These are phyloP conservation scores for Kodamaea derodonti DNA, from an alignment of 1,139 yeast species.

Conservation along the genomic window DNA sequence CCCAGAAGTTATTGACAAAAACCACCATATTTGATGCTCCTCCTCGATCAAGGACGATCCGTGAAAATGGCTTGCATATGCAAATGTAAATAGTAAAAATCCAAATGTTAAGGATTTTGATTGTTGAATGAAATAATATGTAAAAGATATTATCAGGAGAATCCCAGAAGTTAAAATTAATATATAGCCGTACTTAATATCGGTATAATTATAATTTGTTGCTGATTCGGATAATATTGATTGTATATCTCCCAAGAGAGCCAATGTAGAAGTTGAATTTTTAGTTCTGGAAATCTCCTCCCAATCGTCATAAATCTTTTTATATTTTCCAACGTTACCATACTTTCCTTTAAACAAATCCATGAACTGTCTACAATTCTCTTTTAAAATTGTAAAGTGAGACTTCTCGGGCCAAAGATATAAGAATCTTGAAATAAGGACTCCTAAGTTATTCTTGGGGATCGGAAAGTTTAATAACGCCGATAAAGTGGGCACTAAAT, in stretches of 20 bases:
- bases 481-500: constrained; percentile 82
- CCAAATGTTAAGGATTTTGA: constrained; percentile 16
- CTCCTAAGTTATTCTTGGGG: constrained; percentile 83
- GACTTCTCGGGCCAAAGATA: constrained; percentile 46
- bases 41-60: constrained; percentile 96
- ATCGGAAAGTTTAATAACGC: constrained; percentile 72
- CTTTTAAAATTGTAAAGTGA: constrained; percentile 38
- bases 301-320: constrained; percentile 3
- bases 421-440: constrained; percentile 56
- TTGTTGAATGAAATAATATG: constrained; percentile 13
- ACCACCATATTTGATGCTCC: constrained; percentile 97
- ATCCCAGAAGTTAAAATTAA: constrained; percentile 19
- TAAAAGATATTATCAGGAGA: constrained; percentile 14
- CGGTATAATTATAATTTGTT: constrained; percentile 62
- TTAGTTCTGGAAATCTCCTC: constrained; percentile 4
- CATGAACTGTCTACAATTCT: constrained; percentile 64
- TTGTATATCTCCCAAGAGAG: constrained; percentile 51
- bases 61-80: constrained; percentile 61
- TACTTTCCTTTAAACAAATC: constrained; percentile 27
- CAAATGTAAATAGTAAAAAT: constrained; percentile 31
- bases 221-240: constrained; percentile 58
- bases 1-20: constrained; percentile 43
- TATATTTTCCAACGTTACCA: constrained; percentile 7
- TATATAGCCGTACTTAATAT: constrained; percentile 47
- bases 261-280: constrained; percentile 6